Evolutionary conservation across 257 asterid genomes (phyloP).

Genomic region (Linaria vulgaris): DNA sequence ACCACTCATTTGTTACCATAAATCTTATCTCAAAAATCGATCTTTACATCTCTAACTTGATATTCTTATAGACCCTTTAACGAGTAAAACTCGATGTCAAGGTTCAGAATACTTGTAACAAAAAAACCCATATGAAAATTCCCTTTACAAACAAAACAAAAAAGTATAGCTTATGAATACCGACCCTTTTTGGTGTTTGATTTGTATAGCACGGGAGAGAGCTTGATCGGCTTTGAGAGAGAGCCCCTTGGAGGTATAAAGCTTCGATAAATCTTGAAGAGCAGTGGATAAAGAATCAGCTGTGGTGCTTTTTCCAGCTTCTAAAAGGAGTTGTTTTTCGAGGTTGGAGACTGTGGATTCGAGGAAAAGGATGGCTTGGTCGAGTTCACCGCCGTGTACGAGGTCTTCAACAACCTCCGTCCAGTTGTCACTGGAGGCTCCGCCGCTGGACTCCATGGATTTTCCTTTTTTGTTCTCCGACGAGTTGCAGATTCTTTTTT

Average conservation of each 20-base stretch:
- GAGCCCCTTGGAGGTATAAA: constrained; percentile 57
- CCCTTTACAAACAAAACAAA: constrained; percentile 1
- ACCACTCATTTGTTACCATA: constrained; percentile 19
- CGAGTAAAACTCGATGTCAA: constrained; percentile 7
- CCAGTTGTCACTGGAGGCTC: constrained; percentile 53
- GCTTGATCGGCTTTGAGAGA: constrained; percentile 64
- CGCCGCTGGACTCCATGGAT: constrained; percentile 45
- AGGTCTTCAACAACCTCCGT: constrained; percentile 77
- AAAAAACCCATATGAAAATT: not conserved
- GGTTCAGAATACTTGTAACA: constrained; percentile 10
- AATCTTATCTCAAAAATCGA: constrained; percentile 13
- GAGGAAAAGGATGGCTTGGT: constrained; percentile 50
- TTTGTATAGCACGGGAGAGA: constrained; percentile 51
- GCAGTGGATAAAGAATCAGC: constrained; percentile 49
- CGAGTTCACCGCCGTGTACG: constrained; percentile 51
- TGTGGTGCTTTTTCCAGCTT: constrained; percentile 1
- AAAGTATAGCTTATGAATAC: not conserved
- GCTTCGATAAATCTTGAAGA: constrained; percentile 67
- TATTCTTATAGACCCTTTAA: constrained; percentile 7
- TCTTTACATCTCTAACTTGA: not conserved
- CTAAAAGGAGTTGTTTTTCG: constrained; percentile 33
- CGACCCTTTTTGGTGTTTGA: constrained; percentile 53
- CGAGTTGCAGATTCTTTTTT: too few relatives aligned
- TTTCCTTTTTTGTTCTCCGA: constrained; percentile 11
- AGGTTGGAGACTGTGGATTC: constrained; percentile 57